A percentile compares a stretch with the other conserved stretches of the same genome.
Conservation (phyloP, 2,329 filamentous ascomycete species). For the Fusarium sarcochroum region DNA sequence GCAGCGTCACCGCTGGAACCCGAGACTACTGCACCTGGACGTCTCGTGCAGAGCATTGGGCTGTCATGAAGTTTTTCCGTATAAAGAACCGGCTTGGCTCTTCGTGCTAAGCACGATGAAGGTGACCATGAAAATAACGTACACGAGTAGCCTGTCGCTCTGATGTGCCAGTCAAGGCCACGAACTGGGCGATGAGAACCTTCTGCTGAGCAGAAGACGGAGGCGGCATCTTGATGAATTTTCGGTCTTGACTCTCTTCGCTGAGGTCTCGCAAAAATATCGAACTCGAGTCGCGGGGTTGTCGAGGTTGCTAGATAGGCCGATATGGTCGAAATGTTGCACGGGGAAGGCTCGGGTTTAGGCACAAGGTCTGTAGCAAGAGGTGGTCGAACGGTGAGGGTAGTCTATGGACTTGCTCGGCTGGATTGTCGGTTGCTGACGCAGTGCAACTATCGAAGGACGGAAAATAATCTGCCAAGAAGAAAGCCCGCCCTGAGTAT, state of each 20-base stretch:
- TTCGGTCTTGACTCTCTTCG: slow-evolving; percentile 4
- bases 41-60: slow-evolving; percentile 26
- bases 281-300: background rate
- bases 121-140: slow-evolving; percentile 47
- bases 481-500: background rate
- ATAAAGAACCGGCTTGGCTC: slow-evolving; percentile 14
- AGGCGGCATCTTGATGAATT: slow-evolving; percentile 53
- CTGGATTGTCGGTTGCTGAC: background rate
- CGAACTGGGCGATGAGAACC: slow-evolving; percentile 59
- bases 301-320: background rate
- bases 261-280: slow-evolving; percentile 6
- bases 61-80: slow-evolving; percentile 21
- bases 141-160: slow-evolving; percentile 63
- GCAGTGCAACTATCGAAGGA: background rate
- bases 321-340: slow-evolving; percentile 9
- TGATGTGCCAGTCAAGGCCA: slow-evolving; percentile 59
- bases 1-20: slow-evolving; percentile 40
- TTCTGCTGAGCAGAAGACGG: slow-evolving; percentile 57
- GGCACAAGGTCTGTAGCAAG: slow-evolving; percentile 9
- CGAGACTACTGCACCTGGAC: slow-evolving; percentile 18
- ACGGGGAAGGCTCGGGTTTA: slow-evolving; percentile 8
- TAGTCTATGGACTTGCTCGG: background rate
- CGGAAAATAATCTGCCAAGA: background rate
- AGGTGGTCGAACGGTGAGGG: slow-evolving; percentile 8
- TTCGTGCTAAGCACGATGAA: slow-evolving; percentile 2